Base-by-base conservation (phyloP, 208 protist species). In the Vickermania spadyakhi region DNA sequence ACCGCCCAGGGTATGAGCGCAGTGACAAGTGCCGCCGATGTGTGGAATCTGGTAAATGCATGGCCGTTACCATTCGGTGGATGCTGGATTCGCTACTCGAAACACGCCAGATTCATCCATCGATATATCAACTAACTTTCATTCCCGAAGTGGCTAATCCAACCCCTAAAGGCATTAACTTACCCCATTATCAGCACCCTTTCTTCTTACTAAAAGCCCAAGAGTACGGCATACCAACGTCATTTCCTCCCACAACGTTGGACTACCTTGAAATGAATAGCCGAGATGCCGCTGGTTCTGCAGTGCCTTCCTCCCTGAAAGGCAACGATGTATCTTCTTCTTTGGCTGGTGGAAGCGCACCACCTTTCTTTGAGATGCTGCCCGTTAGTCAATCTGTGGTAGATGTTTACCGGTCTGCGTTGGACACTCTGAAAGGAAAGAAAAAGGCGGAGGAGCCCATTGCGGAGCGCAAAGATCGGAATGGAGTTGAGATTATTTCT, bases 1-100 rank as follows among this genome's bases (percentile, higher is more conserved):
- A 92, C 71, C 79, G 88, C 27, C 72, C 77, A 7, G 88, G 88
- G 41, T 95, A 95, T 70, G 88, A 95, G 73, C 84, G 88, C 45
- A 95, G 88, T 64, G 84, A 91, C 31, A 95, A 95, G 81, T 83
- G 80, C 68, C 77, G 82, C 31, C 54, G 62, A 11, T 91, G 83
- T 61, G 66, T 92, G 4, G 75, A 89, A 59, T 75, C 79, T 61
- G 62, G 53, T 2, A 67, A 66, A 55, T 75, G 91, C 28, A 58
- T 74, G 2, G 76, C 62, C 14, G 88, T 95, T 21, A 81, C 88
- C 28, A 88, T 95, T 60, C 63, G 77, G 3, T 95, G 88, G 85
- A 72, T 95, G 81, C 74, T 95, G 14, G 88, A 95, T 61, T 95
- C 76, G 30, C 70, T 95, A 26, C 75, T 95, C 30, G 84, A 95